phyloP scores from a whole-genome alignment of 2,329 filamentous ascomycete species.

The Pestalotiopsis sp. region DNA sequence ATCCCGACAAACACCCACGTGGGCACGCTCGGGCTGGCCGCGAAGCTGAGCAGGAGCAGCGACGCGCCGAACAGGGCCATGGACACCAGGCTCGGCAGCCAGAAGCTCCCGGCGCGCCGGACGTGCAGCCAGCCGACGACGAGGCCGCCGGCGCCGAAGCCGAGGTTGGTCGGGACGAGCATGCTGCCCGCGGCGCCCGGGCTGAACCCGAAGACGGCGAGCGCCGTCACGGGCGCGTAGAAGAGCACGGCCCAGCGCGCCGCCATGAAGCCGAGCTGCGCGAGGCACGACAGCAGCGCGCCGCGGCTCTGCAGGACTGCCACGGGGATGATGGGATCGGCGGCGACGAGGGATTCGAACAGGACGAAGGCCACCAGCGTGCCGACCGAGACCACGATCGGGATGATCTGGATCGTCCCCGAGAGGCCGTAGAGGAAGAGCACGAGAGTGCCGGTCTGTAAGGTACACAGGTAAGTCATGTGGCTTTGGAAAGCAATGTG shows the following conservation, averaged over 20 bases:
- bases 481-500: neutral
- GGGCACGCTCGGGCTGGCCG: slow-evolving; percentile 49
- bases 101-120: slow-evolving; percentile 72
- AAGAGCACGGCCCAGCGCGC: slow-evolving; percentile 80
- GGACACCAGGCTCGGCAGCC: slow-evolving; percentile 61
- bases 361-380: slow-evolving; percentile 56
- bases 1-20: slow-evolving; percentile 56
- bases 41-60: neutral
- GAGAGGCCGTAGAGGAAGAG: slow-evolving; percentile 74
- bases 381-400: slow-evolving; percentile 60
- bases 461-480: slow-evolving; percentile 8
- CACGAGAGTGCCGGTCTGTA: slow-evolving; percentile 63
- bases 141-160: slow-evolving; percentile 75
- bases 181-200: slow-evolving; percentile 74
- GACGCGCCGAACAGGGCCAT: slow-evolving; percentile 66
- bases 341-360: slow-evolving; percentile 64
- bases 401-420: slow-evolving; percentile 58
- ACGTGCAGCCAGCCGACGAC: slow-evolving; percentile 77
- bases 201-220: slow-evolving; percentile 71
- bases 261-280: slow-evolving; percentile 78
- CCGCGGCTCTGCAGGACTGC: slow-evolving; percentile 69
- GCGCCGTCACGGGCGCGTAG: slow-evolving; percentile 78
- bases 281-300: slow-evolving; percentile 71
- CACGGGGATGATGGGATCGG: slow-evolving; percentile 76
- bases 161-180: slow-evolving; percentile 78